Percentiles rank a stretch among this genome's conserved stretches.
Conservation (phyloP, 306 rosid species). For the Acmispon strigosus region DNA sequence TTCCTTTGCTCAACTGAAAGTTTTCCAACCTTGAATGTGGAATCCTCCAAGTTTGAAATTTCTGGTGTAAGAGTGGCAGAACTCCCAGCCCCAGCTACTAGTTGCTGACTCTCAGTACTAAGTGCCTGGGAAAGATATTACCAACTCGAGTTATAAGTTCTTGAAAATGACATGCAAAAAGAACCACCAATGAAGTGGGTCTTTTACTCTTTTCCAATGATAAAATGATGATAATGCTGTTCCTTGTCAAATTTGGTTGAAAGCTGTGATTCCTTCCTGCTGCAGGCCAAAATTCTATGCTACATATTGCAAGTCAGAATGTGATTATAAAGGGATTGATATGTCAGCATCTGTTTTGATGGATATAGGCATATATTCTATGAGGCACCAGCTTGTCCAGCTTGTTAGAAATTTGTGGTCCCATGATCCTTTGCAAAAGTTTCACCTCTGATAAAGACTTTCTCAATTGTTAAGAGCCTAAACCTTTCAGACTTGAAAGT, state of each 20-base stretch:
- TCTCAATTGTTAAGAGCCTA: background rate
- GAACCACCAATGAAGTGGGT: background rate
- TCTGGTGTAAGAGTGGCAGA: slow-evolving; percentile 56
- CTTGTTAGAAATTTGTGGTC: slow-evolving; percentile 11
- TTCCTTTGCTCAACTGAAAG: slow-evolving; percentile 87
- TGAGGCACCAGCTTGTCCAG: slow-evolving; percentile 10
- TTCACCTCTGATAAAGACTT: background rate
- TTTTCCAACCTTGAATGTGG: slow-evolving; percentile 81
- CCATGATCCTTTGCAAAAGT: slow-evolving; percentile 3
- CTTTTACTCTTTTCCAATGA: background rate
- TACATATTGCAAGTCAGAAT: slow-evolving; percentile 21
- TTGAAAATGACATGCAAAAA: background rate
- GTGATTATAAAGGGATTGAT: slow-evolving; percentile 22
- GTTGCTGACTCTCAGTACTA: slow-evolving; percentile 60
- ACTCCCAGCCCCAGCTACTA: slow-evolving; percentile 52
- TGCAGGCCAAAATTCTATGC: slow-evolving; percentile 13
- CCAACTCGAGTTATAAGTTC: background rate
- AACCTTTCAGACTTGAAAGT: background rate
- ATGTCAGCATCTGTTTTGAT: slow-evolving; percentile 17
- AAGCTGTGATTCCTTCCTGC: slow-evolving; percentile 20
- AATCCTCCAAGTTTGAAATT: slow-evolving; percentile 74
- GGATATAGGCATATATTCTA: slow-evolving; percentile 18
- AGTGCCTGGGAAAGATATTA: slow-evolving; percentile 39
- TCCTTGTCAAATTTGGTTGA: background rate
- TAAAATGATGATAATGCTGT: background rate